Conservation (phyloP, 225 moss, liverwort and hornwort genomes). For the Neckera pumila region DNA sequence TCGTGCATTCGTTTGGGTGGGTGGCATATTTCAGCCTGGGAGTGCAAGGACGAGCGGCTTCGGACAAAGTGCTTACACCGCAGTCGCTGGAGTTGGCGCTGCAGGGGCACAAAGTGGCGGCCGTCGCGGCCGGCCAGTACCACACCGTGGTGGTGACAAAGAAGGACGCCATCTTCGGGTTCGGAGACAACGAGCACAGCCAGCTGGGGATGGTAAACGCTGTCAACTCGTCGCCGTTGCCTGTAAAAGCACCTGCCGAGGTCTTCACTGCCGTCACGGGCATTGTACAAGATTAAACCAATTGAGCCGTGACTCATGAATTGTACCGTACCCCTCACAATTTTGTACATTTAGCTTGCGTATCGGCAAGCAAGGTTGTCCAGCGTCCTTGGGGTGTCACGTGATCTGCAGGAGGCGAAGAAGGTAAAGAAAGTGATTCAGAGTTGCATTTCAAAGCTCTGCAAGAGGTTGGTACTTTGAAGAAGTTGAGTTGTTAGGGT, state of each 20-base stretch:
- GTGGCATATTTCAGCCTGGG: slow-evolving; percentile 49
- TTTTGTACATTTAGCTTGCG: not conserved
- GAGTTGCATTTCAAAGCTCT: too few relatives aligned
- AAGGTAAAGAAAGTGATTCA: not conserved
- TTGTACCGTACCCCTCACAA: not conserved
- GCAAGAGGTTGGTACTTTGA: not conserved
- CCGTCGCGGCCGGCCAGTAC: slow-evolving; percentile 56
- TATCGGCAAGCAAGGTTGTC: not conserved
- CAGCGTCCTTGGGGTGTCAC: not conserved
- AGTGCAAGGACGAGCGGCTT: slow-evolving; percentile 16
- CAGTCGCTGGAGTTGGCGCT: slow-evolving; percentile 20
- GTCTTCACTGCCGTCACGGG: slow-evolving; percentile 17
- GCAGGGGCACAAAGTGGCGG: slow-evolving; percentile 32
- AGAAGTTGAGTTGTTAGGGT: not conserved
- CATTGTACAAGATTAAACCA: slow-evolving; percentile 6
- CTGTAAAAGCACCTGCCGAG: slow-evolving; percentile 15
- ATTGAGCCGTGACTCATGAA: not conserved
- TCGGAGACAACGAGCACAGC: slow-evolving; percentile 54
- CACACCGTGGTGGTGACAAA: slow-evolving; percentile 51
- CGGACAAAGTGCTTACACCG: slow-evolving; percentile 60
- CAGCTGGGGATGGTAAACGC: slow-evolving; percentile 37
- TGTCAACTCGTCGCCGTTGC: not conserved
- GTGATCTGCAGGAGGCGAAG: not conserved
- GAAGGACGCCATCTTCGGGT: slow-evolving; percentile 48
- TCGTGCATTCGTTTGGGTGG: slow-evolving; percentile 76